A percentile compares a stretch with the other conserved stretches of the same genome.
Conservation (phyloP, 1,139 yeast species). For the Chernovozyma sophiae-reginae region DNA sequence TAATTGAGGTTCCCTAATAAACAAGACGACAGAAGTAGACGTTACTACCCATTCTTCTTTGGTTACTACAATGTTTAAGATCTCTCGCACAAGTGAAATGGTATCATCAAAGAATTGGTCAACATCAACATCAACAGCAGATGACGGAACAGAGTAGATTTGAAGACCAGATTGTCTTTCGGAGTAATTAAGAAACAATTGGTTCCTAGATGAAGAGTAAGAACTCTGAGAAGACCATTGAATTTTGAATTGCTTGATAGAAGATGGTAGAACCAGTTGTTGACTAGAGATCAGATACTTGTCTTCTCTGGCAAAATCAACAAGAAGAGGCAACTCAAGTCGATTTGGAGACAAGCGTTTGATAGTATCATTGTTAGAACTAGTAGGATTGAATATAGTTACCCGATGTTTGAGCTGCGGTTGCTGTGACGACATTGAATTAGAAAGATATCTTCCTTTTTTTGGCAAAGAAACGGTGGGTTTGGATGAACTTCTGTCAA, state of each 20-base stretch:
- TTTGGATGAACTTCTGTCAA: no score
- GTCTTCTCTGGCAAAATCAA: conserved; percentile 19
- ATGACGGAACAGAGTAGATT: conserved; percentile 1
- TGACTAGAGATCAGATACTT: conserved; percentile 8
- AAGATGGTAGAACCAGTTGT: conserved; percentile 7
- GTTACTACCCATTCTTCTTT: neutral
- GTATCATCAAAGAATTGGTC: neutral
- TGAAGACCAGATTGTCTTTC: conserved; percentile 3
- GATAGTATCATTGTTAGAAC: conserved; percentile 24
- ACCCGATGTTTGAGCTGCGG: conserved; percentile 22
- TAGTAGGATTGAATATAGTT: conserved; percentile 28
- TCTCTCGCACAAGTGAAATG: neutral
- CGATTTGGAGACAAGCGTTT: conserved; percentile 13
- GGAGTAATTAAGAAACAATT: conserved; percentile 1
- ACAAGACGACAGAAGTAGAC: neutral
- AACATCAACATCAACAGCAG: conserved; percentile 1
- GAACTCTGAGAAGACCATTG: conserved; percentile 5
- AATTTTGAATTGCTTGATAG: conserved; percentile 8
- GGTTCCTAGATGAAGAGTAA: neutral
- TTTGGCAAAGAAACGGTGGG: no score
- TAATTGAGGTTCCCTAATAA: neutral
- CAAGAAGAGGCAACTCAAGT: conserved; percentile 12
- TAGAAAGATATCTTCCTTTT: no score
- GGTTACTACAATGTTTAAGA: neutral
- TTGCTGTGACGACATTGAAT: neutral